Conservation (phyloP, 2,329 filamentous ascomycete genomes). For the Hysterium pulicare region DNA sequence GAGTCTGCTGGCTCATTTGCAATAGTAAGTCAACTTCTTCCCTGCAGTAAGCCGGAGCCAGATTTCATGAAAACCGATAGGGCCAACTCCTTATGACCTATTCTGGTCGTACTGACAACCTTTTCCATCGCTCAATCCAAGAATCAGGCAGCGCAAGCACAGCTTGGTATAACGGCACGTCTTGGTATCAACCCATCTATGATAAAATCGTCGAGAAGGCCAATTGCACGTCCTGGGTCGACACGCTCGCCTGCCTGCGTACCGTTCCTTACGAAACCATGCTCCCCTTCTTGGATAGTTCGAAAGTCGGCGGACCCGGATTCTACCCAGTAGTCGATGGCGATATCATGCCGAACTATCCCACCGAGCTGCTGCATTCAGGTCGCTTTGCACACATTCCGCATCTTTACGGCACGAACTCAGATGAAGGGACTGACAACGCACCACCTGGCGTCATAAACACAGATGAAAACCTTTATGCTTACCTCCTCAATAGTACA, state of each 20-base stretch:
- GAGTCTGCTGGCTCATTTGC: slow-evolving; percentile 45
- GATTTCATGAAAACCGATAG: slow-evolving; percentile 5
- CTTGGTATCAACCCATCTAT: slow-evolving; percentile 51
- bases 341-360: slow-evolving; percentile 54
- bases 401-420: slow-evolving; percentile 62
- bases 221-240: slow-evolving; percentile 53
- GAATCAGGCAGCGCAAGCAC: slow-evolving; percentile 37
- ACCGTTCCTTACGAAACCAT: slow-evolving; percentile 58
- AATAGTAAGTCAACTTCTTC: slow-evolving; percentile 13
- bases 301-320: slow-evolving; percentile 29
- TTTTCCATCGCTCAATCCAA: slow-evolving; percentile 38
- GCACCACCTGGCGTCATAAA: slow-evolving; percentile 52
- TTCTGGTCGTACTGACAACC: slow-evolving; percentile 30
- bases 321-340: slow-evolving; percentile 54
- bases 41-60: no score
- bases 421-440: slow-evolving; percentile 63
- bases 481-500: slow-evolving; percentile 31
- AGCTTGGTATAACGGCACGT: slow-evolving; percentile 37
- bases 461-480: slow-evolving; percentile 50
- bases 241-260: slow-evolving; percentile 53
- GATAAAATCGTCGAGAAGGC: slow-evolving; percentile 42
- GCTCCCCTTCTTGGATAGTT: slow-evolving; percentile 51
- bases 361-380: slow-evolving; percentile 52
- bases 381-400: slow-evolving; percentile 63
- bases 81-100: slow-evolving; percentile 35